Percentiles rank a stretch among this genome's conserved stretches.
Conservation (phyloP, 495 filamentous ascomycete species). For the Pseudoneurospora amorphoporcata region DNA sequence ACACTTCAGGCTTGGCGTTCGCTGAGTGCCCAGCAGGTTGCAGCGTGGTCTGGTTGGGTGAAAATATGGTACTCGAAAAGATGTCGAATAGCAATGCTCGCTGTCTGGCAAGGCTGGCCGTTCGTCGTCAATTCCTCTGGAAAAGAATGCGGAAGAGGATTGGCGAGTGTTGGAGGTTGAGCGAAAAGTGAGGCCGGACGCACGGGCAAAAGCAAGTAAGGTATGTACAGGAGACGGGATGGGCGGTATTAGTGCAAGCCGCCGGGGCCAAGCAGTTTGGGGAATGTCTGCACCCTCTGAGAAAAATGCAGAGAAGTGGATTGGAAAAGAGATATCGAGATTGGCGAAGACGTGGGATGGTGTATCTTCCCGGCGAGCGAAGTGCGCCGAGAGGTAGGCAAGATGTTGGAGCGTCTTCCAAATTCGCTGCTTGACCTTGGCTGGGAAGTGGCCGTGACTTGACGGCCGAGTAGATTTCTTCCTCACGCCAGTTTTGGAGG, state of each 20-base stretch:
- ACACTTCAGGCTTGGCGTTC: neutral
- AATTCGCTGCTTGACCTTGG: neutral
- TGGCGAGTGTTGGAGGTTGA: neutral
- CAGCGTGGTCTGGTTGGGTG: neutral
- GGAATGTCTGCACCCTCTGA: neutral
- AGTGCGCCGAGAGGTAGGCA: neutral
- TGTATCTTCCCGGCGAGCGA: neutral
- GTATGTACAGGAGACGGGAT: neutral
- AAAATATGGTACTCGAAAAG: neutral
- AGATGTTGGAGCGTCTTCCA: neutral
- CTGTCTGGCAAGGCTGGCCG: neutral
- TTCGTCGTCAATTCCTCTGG: neutral
- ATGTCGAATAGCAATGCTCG: neutral
- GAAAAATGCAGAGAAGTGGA: neutral
- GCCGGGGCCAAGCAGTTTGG: neutral
- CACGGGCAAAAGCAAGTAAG: neutral
- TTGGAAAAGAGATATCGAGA: neutral
- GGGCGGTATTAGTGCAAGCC: neutral
- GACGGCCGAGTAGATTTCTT: constrained; percentile 23
- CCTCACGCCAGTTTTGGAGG: constrained; percentile 25
- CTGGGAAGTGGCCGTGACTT: neutral
- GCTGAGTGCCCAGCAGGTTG: neutral
- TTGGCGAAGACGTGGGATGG: neutral
- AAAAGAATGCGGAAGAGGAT: neutral
- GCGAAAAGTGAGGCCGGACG: neutral